Conservation (phyloP, 371 early-diverging fungal species). For the Haplosporangium sp. region DNA sequence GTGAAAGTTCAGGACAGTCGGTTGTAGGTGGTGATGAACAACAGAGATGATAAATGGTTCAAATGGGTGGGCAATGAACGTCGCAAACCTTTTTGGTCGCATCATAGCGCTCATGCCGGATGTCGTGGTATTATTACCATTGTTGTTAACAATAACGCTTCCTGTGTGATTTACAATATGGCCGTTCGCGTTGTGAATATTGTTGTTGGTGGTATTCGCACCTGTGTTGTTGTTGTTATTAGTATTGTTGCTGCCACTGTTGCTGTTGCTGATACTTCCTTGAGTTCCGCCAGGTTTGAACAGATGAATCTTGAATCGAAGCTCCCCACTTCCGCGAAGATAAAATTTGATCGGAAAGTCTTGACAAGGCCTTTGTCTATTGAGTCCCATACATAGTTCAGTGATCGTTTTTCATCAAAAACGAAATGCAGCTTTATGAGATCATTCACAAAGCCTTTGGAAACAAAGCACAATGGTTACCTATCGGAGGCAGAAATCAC, state of each 20-base stretch:
- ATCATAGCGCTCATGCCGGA: conserved; percentile 3
- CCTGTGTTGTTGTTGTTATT: conserved; percentile 7
- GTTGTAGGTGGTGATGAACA: conserved; percentile 33
- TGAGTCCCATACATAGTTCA: not conserved
- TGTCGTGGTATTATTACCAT: conserved; percentile 3
- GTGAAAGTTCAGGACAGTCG: conserved; percentile 41
- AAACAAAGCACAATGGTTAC: conserved; percentile 36
- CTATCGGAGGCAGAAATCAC: conserved; percentile 63
- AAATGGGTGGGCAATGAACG: conserved; percentile 68
- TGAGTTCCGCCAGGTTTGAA: conserved; percentile 41
- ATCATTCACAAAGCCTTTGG: too few relatives aligned
- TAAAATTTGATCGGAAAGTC: conserved; percentile 71
- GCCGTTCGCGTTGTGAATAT: conserved; percentile 5
- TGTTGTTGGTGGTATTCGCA: conserved; percentile 2
- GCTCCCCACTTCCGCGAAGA: conserved; percentile 59
- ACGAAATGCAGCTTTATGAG: too few relatives aligned
- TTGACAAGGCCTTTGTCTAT: conserved; percentile 57
- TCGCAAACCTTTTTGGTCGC: conserved; percentile 58
- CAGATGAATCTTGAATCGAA: conserved; percentile 65
- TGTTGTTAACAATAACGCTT: too few relatives aligned
- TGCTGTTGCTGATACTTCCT: conserved; percentile 5
- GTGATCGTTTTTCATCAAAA: too few relatives aligned
- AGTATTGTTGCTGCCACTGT: conserved; percentile 1
- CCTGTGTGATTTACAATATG: too few relatives aligned
- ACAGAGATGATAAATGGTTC: conserved; percentile 67